A percentile compares a stretch with the other conserved stretches of the same genome.
These are phyloP conservation scores for Pestalotiopsis sp. DNA, from an alignment of 2,329 filamentous ascomycete species.

Conservation along the genomic window DNA sequence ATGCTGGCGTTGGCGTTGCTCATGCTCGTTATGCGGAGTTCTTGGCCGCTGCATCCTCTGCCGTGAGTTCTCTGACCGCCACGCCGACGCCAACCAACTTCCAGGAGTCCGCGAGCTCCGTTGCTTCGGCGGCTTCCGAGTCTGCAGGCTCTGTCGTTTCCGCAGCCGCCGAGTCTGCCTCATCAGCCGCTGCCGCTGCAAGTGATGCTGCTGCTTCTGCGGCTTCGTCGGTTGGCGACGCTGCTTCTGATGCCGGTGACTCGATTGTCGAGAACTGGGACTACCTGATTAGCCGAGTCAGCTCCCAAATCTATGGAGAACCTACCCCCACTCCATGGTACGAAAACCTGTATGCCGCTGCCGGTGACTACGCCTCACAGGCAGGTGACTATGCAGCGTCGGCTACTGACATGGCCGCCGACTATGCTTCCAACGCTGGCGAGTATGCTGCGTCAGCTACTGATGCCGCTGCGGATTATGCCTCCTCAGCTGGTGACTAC, in stretches of 20 bases:
- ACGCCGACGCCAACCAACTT: slow-evolving; percentile 62
- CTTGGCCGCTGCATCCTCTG: slow-evolving; percentile 70
- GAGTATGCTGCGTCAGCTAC: slow-evolving; percentile 21
- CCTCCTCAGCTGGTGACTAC: slow-evolving; percentile 33
- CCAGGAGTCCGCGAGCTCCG: slow-evolving; percentile 49
- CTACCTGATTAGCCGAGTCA: slow-evolving; percentile 64
- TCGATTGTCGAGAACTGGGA: slow-evolving; percentile 61
- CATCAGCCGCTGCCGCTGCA: slow-evolving; percentile 45
- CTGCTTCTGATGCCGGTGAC: slow-evolving; percentile 40
- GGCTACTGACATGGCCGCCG: slow-evolving; percentile 21
- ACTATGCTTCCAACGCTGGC: slow-evolving; percentile 31
- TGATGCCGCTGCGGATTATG: slow-evolving; percentile 26
- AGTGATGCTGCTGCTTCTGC: slow-evolving; percentile 54
- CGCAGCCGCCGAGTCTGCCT: slow-evolving; percentile 50
- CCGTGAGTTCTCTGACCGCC: slow-evolving; percentile 62
- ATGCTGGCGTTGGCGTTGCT: slow-evolving; percentile 76
- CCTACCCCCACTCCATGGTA: slow-evolving; percentile 64
- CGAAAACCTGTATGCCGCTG: slow-evolving; percentile 47
- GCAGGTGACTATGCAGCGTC: slow-evolving; percentile 32
- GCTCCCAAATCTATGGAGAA: slow-evolving; percentile 70
- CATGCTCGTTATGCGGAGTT: slow-evolving; percentile 81
- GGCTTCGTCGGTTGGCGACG: slow-evolving; percentile 50
- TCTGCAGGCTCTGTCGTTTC: slow-evolving; percentile 49
- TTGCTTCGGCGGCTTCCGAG: slow-evolving; percentile 48
- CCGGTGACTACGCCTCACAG: slow-evolving; percentile 50